A percentile compares a stretch with the other conserved stretches of the same genome.
These are phyloP conservation scores for Lactifluus piperatus DNA, from an alignment of 768 basidiomycete genomes.

Conservation along the genomic window DNA sequence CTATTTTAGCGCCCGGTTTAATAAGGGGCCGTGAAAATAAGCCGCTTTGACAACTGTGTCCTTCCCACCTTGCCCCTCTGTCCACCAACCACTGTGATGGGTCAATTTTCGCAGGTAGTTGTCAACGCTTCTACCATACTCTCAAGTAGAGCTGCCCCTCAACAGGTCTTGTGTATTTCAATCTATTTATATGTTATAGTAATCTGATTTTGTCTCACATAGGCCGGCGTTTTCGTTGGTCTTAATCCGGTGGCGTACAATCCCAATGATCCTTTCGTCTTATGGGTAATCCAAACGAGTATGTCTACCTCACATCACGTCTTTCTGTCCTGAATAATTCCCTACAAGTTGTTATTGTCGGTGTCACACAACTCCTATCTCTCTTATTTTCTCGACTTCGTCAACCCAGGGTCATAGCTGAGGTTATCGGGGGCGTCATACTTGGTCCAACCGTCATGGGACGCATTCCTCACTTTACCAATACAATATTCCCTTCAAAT, in stretches of 20 bases:
- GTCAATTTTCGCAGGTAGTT: slow-evolving; percentile 35
- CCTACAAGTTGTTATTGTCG: slow-evolving; percentile 63
- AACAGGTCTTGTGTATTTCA: slow-evolving; percentile 15
- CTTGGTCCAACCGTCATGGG: slow-evolving; percentile 70
- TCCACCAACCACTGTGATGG: slow-evolving; percentile 31
- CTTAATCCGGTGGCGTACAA: slow-evolving; percentile 60
- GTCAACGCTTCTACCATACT: slow-evolving; percentile 24
- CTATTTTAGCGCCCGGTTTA: no score
- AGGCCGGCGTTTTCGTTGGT: slow-evolving; percentile 79
- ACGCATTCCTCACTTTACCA: slow-evolving; percentile 62
- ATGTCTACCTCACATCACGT: slow-evolving; percentile 20
- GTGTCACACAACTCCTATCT: slow-evolving; percentile 66
- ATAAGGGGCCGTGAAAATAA: no score
- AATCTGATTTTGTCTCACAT: background rate
- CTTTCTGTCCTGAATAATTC: background rate
- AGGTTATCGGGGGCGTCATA: slow-evolving; percentile 85
- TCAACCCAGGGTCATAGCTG: slow-evolving; percentile 91
- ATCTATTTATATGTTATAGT: background rate
- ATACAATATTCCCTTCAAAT: slow-evolving; percentile 29
- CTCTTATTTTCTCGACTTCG: slow-evolving; percentile 56
- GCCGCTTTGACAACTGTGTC: no score
- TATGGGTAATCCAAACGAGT: slow-evolving; percentile 78
- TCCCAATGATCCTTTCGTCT: slow-evolving; percentile 52
- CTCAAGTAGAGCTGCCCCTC: slow-evolving; percentile 35
- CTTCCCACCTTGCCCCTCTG: slow-evolving; percentile 6